Percentiles rank a stretch among this genome's conserved stretches.
Evolutionary conservation across 768 basidiomycete species (phyloP).

Genomic region (Mycena latifolia): DNA sequence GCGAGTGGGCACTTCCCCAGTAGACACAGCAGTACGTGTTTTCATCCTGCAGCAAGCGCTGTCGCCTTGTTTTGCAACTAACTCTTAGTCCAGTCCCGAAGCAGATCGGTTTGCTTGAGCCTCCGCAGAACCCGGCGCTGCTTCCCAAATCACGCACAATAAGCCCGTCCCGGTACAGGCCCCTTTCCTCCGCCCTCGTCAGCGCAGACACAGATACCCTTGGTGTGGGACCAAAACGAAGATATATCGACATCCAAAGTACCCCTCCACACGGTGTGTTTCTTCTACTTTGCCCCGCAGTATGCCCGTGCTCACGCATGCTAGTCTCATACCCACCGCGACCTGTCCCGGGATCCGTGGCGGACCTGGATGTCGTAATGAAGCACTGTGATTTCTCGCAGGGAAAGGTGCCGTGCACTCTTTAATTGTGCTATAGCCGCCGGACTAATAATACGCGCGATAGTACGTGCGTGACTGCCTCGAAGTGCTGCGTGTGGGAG

Average conservation of each 20-base stretch:
- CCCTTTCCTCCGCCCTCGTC: conserved; percentile 51
- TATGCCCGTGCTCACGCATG: no score
- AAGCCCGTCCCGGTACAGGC: conserved; percentile 64
- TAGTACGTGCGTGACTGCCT: conserved; percentile 97
- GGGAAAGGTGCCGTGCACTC: conserved; percentile 63
- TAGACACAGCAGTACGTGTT: conserved; percentile 68
- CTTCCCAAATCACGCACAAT: conserved; percentile 61
- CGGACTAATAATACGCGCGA: conserved; percentile 23
- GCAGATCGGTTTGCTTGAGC: conserved; percentile 65
- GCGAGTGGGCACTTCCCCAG: conserved; percentile 92
- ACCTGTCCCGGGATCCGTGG: conserved; percentile 83
- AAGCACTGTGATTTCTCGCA: conserved; percentile 87
- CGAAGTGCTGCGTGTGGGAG: conserved; percentile 89
- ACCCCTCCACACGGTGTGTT: conserved; percentile 64
- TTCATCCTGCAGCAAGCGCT: neutral
- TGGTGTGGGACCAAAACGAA: conserved; percentile 80
- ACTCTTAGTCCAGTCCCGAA: conserved; percentile 64
- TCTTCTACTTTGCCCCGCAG: no score
- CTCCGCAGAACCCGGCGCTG: conserved; percentile 76
- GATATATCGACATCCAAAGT: conserved; percentile 78
- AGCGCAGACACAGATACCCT: conserved; percentile 61
- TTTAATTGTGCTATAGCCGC: conserved; percentile 6
- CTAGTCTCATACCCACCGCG: conserved; percentile 89
- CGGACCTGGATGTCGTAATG: conserved; percentile 91
- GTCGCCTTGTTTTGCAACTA: neutral